Base-by-base conservation (phyloP, 768 basidiomycete genomes). In the Rhodotorula sphaerocarpa region DNA sequence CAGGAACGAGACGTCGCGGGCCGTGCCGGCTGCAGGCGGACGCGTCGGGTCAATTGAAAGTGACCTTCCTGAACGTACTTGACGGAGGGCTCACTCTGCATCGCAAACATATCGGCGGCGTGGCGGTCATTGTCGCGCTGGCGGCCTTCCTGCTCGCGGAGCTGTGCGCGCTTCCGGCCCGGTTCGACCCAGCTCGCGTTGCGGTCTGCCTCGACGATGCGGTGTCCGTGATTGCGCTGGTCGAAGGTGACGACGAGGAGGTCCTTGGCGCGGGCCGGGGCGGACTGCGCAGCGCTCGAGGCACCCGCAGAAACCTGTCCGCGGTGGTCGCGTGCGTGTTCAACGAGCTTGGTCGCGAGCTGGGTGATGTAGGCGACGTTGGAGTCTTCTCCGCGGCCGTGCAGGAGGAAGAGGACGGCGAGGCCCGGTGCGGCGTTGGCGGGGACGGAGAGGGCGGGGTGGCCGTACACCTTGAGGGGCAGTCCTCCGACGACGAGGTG, bases 1-100 rank as follows among this genome's bases (percentile, higher is more conserved):
- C 61, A 92, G 74, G 76, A 86, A 84, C 0, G 86, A 85, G 11
- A 90, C 80, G 70, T 92, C 90, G 42, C 80, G 77, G 4, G 83
- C 82, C 0, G 88, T 85, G 3, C 88, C 88, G 14, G 74, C 81
- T 81, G 67, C 3, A 33, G 7, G 33, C 25, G 11, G 30, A 7
- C 42, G 18, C 11, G 43, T 50, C 21, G 28, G 41, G 31, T n/a
- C n/a, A n/a, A n/a, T n/a, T n/a, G n/a, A n/a, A n/a, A n/a, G n/a
- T n/a, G n/a, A n/a, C n/a, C n/a, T n/a, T n/a, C n/a, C n/a, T n/a
- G n/a, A n/a, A n/a, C n/a, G n/a, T n/a, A n/a, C n/a, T n/a, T n/a
- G n/a, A n/a, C 36, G 28, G 36, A 39, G 21, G 34, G 57, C 77
- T 62, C 61, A 81, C 80, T 73, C 59, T 79, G 73, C 41, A 78